A percentile compares a stretch with the other conserved stretches of the same genome.
phyloP scores from a whole-genome alignment of 2,329 filamentous ascomycete genomes.

The Colletotrichum coccodes region DNA sequence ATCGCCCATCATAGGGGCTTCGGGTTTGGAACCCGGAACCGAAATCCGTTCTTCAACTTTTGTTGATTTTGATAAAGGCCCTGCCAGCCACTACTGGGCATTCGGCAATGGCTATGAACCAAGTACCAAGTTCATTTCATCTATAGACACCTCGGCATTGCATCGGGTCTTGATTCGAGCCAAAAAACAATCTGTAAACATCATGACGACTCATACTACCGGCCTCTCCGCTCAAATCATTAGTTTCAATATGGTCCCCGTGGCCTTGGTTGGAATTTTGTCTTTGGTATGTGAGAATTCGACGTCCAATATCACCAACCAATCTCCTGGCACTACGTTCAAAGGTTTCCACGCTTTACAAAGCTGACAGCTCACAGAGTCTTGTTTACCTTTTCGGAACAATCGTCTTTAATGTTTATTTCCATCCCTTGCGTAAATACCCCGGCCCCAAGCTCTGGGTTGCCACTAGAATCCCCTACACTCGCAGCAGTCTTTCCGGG shows the following conservation, averaged over 20 bases:
- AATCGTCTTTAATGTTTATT: slow-evolving; percentile 10
- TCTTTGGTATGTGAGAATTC: not conserved
- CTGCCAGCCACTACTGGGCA: not conserved
- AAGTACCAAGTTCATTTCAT: not conserved
- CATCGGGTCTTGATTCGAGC: not conserved
- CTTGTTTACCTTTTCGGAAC: not conserved
- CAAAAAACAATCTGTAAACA: not conserved
- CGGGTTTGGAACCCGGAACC: not conserved
- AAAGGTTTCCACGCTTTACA: too few species aligned
- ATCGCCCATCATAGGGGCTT: not conserved
- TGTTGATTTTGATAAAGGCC: not conserved
- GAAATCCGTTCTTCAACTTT: not conserved
- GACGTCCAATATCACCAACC: not conserved
- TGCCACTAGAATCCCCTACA: not conserved
- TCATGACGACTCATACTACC: not conserved
- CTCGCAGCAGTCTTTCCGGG: not conserved
- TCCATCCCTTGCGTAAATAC: slow-evolving; percentile 17
- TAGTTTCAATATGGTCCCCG: not conserved
- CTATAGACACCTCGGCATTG: not conserved
- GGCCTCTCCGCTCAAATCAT: not conserved
- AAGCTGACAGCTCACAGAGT: not conserved
- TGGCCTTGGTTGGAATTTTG: not conserved
- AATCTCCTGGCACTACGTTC: not conserved
- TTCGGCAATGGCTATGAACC: too few species aligned
- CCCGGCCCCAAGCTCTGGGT: slow-evolving; percentile 30